Base-by-base conservation (phyloP, 495 filamentous ascomycete species). In the Penicillium subrubescens region DNA sequence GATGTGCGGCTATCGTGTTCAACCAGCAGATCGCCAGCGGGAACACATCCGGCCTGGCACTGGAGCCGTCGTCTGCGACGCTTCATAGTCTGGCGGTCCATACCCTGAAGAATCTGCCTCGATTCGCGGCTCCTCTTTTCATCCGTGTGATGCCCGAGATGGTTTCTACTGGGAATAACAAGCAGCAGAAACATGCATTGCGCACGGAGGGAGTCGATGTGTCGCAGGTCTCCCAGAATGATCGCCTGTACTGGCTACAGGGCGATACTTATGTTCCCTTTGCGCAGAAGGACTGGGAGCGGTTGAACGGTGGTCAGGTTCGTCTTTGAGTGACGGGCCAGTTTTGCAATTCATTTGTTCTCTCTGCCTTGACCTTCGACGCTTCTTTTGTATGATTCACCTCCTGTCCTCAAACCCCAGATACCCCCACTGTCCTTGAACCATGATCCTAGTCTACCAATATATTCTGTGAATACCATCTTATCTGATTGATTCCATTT, bases 81-180 rank as follows among this genome's bases (percentile, higher is more conserved):
- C 75, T 94, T 8, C 74, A 78, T n/a, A 81, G 77, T 17, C 67
- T 94, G 19, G 90, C 89, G 0, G 75, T 75, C 2, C 87, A 93
- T 65, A 81, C 81, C 0, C 59, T 80, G n/a, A 73, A 77, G 57
- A 79, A 72, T 8, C 79, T 97, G 23, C 92, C 93, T 0, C 83
- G 83, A 11, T 97, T 90, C 66, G 92, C 92, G 0, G 83, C 90
- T 2, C 93, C 93, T 2, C 65, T 94, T 2, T 97, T 96, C 74
- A 55, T 97, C 48, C 82, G 93, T 5, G 71, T 93, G 0, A 85
- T 86, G 0, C 80, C 77, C 55, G 79, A 81, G 8, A 84, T 88
- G 72, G 83, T 89, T 59, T 78, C 83, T 0, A 97, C 93, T 10
- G 92, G 93, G 0, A 97, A 91, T 64, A 91, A 92, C 65, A 97